Evolutionary conservation across 208 protist species (phyloP), one percentile per base, ranked within the genome.

Genomic region (Crithidia bombi): DNA sequence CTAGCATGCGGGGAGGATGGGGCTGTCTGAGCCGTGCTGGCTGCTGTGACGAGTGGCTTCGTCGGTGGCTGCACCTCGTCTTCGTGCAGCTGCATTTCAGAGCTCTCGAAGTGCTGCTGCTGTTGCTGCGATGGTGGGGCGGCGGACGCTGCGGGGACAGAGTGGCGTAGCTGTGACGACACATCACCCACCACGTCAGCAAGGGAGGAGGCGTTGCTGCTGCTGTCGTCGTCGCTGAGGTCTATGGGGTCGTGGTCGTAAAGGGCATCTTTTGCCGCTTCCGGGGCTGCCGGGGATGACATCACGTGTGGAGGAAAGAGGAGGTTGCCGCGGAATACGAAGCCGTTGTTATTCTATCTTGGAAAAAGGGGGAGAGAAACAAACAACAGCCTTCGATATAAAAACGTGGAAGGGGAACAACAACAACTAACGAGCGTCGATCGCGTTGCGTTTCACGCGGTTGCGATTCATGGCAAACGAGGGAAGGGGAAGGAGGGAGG

Each of bases 21-120:
- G 51, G 10, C 67, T 32, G 21, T 38, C n/a, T 26, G 14, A 5
- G 43, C 43, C 12, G 69, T 68, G 30, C 36, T 72, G 33, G 69
- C 38, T 2, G 46, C 51, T 19, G 44, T 61, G n/a, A 41, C 55
- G 23, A 19, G 36, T 12, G 56, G 62, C 36, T 25, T 21, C 11
- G 17, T 41, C 23, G 54, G n/a, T 30, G 59, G 59, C 26, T 36
- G 28, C 44, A 25, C 26, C 23, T 65, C 63, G 36, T 80, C 68
- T 5, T 69, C 55, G 61, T 65, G 65, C 41, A 66, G 59, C 21
- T 41, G 43, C 39, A 35, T 39, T 0, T 26, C 41, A 30, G 38
- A 12, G 15, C 5, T 14, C 3, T 63, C 57, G 3, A 25, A 17
- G 10, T n/a, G n/a, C n/a, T n/a, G n/a, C n/a, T n/a, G n/a, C n/a